phyloP scores from a whole-genome alignment of 306 rosid species.

The Comarum palustre region DNA sequence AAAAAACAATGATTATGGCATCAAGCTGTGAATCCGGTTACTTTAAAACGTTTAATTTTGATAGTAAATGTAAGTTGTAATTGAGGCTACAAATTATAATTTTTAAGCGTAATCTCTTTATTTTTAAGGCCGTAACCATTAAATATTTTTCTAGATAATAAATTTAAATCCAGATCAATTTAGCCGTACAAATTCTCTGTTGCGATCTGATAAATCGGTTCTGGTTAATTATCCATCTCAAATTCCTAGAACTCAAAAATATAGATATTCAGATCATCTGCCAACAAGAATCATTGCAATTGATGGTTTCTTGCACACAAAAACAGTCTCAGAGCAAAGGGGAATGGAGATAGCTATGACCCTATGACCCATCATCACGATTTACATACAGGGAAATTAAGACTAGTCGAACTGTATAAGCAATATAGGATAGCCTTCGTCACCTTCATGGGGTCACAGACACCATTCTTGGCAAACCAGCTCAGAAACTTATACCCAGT shows the following conservation, averaged over 20 bases:
- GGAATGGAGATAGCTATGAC: background rate
- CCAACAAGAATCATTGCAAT: slow-evolving; percentile 1
- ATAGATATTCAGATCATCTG: background rate
- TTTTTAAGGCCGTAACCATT: too few relatives aligned
- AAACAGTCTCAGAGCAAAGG: background rate
- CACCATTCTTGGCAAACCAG: background rate
- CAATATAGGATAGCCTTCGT: background rate
- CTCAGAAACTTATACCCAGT: background rate
- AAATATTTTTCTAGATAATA: too few relatives aligned
- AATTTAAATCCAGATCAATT: too few relatives aligned
- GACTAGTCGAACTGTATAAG: background rate
- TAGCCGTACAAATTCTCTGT: too few relatives aligned
- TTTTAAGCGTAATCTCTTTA: too few relatives aligned
- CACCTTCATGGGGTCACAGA: background rate
- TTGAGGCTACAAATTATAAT: too few relatives aligned
- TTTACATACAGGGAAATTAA: background rate
- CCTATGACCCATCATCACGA: background rate
- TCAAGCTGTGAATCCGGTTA: too few relatives aligned
- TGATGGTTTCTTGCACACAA: slow-evolving; percentile 7
- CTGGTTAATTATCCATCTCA: background rate
- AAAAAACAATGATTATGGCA: too few relatives aligned
- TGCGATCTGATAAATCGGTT: background rate
- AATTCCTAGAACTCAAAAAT: background rate
- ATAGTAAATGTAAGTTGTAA: too few relatives aligned
- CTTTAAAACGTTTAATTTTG: too few relatives aligned